A percentile compares a stretch with the other conserved stretches of the same genome.
Evolutionary conservation across 148 eudicot genomes (phyloP).

Genomic region (Pouteria glomerata): DNA sequence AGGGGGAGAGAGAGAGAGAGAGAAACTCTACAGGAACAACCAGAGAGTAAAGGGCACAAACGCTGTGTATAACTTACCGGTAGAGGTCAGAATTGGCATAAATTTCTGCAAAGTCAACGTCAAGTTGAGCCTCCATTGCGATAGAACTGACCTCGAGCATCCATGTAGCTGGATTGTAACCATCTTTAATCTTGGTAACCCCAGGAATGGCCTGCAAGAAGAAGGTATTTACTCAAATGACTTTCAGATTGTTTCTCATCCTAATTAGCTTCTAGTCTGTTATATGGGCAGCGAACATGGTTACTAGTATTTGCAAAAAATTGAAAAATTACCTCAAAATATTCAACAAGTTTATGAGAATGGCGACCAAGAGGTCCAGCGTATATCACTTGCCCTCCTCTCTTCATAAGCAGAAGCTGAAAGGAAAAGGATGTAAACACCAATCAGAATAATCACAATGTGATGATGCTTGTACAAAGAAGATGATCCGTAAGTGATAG

Average conservation of each 20-base stretch:
- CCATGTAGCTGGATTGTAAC: conserved; percentile 22
- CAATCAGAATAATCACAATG: not conserved
- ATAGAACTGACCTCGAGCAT: conserved; percentile 18
- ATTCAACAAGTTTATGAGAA: conserved; percentile 27
- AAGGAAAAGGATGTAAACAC: not conserved
- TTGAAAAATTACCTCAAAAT: conserved; percentile 23
- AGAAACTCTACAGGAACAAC: no score
- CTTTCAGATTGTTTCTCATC: no score
- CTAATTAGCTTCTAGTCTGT: no score
- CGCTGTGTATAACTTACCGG: conserved; percentile 6
- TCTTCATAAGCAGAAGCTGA: conserved; percentile 36
- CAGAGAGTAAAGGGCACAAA: no score
- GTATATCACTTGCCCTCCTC: conserved; percentile 37
- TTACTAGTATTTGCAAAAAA: not conserved
- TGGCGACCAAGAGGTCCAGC: conserved; percentile 26
- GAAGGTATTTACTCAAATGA: no score
- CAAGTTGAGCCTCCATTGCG: conserved; percentile 13
- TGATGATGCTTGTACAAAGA: no score
- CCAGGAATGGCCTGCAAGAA: conserved; percentile 34
- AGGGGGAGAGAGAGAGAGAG: not conserved
- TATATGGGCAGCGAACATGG: no score
- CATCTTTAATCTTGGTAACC: conserved; percentile 19
- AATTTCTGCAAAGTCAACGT: conserved; percentile 15
- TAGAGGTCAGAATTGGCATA: conserved; percentile 17
- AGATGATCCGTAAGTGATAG: no score